Evolutionary conservation across 768 basidiomycete genomes (phyloP).

Genomic region (Podaxis mareebaensis): DNA sequence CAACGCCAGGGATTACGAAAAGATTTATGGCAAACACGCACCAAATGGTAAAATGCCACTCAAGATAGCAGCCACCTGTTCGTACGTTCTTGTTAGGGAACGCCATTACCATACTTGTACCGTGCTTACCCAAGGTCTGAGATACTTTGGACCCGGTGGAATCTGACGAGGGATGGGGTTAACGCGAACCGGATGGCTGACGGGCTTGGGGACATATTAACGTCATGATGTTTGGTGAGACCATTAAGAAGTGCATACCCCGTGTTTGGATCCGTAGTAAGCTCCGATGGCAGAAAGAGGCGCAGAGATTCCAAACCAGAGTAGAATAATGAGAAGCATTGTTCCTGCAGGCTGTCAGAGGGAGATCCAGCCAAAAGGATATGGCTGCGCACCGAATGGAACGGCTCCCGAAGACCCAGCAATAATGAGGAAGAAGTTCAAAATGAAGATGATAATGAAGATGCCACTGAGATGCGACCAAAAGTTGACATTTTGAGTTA

Average conservation of each 20-base stretch:
- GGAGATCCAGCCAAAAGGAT: neutral
- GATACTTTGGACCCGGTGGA: slow-evolving; percentile 83
- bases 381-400: slow-evolving; percentile 71
- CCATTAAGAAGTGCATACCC: slow-evolving; percentile 49
- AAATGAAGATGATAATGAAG: slow-evolving; percentile 83
- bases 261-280: slow-evolving; percentile 84
- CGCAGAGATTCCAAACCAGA: slow-evolving; percentile 95
- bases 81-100: slow-evolving; percentile 5
- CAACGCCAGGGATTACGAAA: neutral
- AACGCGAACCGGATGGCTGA: slow-evolving; percentile 84
- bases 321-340: slow-evolving; percentile 76
- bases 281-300: slow-evolving; percentile 86
- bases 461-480: slow-evolving; percentile 53
- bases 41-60: slow-evolving; percentile 92
- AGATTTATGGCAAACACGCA: slow-evolving; percentile 27
- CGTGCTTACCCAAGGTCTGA: slow-evolving; percentile 68
- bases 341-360: slow-evolving; percentile 50
- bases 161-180: slow-evolving; percentile 97
- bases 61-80: slow-evolving; percentile 70
- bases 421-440: slow-evolving; percentile 85
- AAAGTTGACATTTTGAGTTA: neutral
- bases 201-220: slow-evolving; percentile 41
- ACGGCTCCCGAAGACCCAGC: slow-evolving; percentile 93
- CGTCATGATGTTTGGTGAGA: slow-evolving; percentile 3
- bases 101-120: neutral